Base-by-base conservation (phyloP, 1,139 yeast genomes). In the Eremothecium gossypii region DNA sequence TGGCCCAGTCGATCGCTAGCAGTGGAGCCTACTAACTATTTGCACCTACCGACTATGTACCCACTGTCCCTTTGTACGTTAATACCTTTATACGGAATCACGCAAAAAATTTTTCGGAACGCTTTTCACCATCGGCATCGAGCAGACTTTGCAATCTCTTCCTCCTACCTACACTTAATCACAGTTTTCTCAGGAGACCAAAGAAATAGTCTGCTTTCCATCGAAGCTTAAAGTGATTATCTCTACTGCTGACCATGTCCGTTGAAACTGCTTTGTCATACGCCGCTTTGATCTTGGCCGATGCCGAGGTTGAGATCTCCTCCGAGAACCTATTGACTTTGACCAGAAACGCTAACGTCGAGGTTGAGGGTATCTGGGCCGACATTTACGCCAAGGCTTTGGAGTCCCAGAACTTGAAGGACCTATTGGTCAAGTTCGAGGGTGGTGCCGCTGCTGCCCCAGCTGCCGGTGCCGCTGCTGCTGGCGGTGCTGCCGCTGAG, bases 211-310 rank as follows among this genome's bases (percentile, higher is more conserved):
- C 85, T 76, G 85, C 85, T 66, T 50, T 55, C 50, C 41, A 42
- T 37, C 20, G 37, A 51, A 61, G 76, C 76, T 72, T 71, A 72
- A 72, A 68, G 64, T 65, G 77, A 72, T 72, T 72, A 73, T 72
- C 70, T 74, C 76, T 71, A 60, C 55, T 52, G 52, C 53, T 26
- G 41, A 47, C 41, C 66, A 80, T 80, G 86, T 81, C 91, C 67
- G 72, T 77, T 66, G 89, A 83, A 79, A 70, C 86, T 62, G 82
- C 87, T 67, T 76, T 83, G 66, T 79, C 91, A 55, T 83, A 82
- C 82, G 91, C 93, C 65, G 86, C 91, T 64, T 75, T 83, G 67
- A 82, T 83, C 74, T 79, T 83, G 69, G 85, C 91, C 57, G 93
- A 83, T 65, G 74, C 91, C 63, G 91, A 81, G 55, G 69, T 82